A percentile compares a stretch with the other conserved stretches of the same genome.
Conservation (phyloP, 2,329 filamentous ascomycete genomes). For the Ophiognomonia clavigignenti-juglandacearum region DNA sequence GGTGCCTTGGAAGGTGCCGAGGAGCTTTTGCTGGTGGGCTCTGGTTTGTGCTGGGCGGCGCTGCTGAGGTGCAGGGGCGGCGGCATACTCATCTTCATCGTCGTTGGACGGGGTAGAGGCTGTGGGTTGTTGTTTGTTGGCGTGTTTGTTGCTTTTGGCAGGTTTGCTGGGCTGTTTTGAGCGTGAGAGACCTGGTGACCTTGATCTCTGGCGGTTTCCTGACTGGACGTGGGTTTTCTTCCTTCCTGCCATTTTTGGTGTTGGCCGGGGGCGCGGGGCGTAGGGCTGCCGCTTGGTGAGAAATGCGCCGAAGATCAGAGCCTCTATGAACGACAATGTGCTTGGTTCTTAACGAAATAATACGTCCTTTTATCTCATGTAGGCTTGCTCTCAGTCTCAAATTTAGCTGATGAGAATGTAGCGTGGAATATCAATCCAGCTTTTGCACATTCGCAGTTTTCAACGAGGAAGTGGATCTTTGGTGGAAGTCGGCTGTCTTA, state of each 20-base stretch:
- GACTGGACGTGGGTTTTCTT: background rate
- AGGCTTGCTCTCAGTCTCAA: too few relatives aligned
- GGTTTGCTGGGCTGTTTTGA: background rate
- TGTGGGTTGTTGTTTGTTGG: background rate
- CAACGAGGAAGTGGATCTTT: too few relatives aligned
- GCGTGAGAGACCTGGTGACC: background rate
- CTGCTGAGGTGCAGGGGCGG: background rate
- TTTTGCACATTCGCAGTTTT: too few relatives aligned
- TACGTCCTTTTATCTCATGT: too few relatives aligned
- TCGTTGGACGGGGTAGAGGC: background rate
- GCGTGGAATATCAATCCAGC: too few relatives aligned
- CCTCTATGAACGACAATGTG: too few relatives aligned
- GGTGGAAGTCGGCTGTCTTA: too few relatives aligned
- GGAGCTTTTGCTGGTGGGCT: conserved; percentile 31
- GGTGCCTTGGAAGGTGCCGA: conserved; percentile 67
- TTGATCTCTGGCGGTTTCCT: background rate
- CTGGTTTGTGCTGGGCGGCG: background rate
- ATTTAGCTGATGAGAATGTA: too few relatives aligned
- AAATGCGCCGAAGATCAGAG: too few relatives aligned
- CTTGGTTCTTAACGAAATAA: too few relatives aligned
- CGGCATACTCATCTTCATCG: background rate
- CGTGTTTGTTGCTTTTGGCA: background rate
- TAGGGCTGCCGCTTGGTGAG: too few relatives aligned
- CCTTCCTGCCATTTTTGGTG: background rate
- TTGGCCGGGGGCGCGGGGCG: background rate